phyloP scores from a whole-genome alignment of 1,284 basidiomycete species.

The Malassezia caprae region DNA sequence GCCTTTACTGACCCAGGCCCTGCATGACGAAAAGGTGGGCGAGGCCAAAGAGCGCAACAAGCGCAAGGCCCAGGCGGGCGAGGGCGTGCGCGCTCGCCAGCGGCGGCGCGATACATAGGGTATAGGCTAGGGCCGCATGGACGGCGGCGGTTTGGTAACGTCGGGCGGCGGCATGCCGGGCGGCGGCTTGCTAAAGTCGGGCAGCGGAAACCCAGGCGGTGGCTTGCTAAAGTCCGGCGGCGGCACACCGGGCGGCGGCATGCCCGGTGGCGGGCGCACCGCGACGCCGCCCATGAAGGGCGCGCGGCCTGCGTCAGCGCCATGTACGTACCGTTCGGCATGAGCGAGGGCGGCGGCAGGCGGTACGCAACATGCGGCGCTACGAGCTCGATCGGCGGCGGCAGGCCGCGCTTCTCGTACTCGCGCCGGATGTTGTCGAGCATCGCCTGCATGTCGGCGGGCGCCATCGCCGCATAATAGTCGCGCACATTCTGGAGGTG shows the following conservation, averaged over 20 bases:
- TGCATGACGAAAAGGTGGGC: constrained; percentile 84
- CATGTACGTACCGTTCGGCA: constrained; percentile 3
- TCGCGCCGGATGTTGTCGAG: constrained; percentile 88
- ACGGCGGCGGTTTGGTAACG: constrained; percentile 2
- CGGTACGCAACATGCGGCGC: constrained; percentile 10
- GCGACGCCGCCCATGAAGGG: neutral
- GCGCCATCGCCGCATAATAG: constrained; percentile 93
- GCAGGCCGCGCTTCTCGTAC: constrained; percentile 57
- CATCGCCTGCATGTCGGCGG: constrained; percentile 88
- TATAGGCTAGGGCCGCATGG: neutral
- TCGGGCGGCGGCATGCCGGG: constrained; percentile 4
- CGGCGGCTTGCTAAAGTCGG: constrained; percentile 3
- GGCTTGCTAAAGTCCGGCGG: constrained; percentile 10
- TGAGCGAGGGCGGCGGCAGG: constrained; percentile 6
- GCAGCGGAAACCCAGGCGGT: constrained; percentile 6
- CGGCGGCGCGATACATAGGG: neutral
- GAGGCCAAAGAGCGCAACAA: constrained; percentile 70
- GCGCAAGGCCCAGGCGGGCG: constrained; percentile 52
- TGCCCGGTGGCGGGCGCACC: constrained; percentile 4
- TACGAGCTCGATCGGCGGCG: constrained; percentile 28
- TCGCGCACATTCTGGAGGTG: constrained; percentile 91
- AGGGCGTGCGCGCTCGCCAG: neutral
- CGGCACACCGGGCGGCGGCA: constrained; percentile 3
- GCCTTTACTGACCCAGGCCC: constrained; percentile 8
- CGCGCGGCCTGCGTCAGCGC: neutral